Conservation (phyloP, 2,329 filamentous ascomycete species). For the Fusarium sp. region DNA sequence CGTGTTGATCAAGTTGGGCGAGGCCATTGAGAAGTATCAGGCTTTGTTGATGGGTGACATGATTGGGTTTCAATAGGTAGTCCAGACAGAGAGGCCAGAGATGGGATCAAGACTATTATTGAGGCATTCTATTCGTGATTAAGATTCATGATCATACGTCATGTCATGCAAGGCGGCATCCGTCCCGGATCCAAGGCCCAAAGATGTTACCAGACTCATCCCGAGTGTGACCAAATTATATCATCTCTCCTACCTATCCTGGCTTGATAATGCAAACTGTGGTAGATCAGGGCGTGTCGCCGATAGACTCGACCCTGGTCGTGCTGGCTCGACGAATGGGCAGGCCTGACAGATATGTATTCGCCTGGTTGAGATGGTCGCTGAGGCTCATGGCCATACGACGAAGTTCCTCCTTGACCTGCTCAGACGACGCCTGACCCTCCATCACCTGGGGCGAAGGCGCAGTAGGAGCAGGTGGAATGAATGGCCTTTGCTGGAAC, state of each 20-base stretch:
- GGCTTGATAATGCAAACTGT: neutral
- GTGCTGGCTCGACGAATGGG: constrained; percentile 51
- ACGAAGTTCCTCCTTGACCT: constrained; percentile 64
- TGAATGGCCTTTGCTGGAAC: constrained; percentile 27
- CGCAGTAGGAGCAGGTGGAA: constrained; percentile 55
- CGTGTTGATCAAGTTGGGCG: constrained; percentile 80
- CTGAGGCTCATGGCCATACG: constrained; percentile 62
- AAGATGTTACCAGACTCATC: neutral
- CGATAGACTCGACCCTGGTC: constrained; percentile 44
- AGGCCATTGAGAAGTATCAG: constrained; percentile 86
- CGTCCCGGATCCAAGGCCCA: neutral
- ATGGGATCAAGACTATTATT: neutral
- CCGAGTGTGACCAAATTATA: neutral
- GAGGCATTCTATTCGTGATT: constrained; percentile 30
- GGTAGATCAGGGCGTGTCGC: constrained; percentile 34
- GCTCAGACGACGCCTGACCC: constrained; percentile 62
- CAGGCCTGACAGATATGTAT: constrained; percentile 57
- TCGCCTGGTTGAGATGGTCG: constrained; percentile 61
- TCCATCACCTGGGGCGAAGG: constrained; percentile 67
- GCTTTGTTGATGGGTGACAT: constrained; percentile 79
- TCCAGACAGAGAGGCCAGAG: neutral
- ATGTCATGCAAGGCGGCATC: constrained; percentile 8
- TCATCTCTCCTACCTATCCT: neutral
- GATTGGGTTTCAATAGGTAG: constrained; percentile 54
- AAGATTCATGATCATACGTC: constrained; percentile 21